Conservation (phyloP, 202 grass and related monocot species). For the Hordeum pubiflorum region DNA sequence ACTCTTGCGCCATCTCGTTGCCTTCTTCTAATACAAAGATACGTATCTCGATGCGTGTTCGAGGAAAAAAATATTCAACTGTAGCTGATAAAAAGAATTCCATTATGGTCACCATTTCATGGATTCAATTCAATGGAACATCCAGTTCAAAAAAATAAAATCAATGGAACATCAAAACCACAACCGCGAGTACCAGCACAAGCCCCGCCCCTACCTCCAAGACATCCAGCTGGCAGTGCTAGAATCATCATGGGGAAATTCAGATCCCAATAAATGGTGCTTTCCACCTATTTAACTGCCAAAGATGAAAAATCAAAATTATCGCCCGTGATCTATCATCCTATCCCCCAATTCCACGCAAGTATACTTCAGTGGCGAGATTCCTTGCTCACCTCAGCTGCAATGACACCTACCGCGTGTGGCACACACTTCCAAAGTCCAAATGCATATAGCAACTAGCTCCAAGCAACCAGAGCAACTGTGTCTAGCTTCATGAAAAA, state of each 20-base stretch:
- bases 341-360: background rate
- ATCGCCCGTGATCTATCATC: background rate
- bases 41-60: background rate
- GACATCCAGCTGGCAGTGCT: background rate
- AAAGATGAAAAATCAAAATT: background rate
- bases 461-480: background rate
- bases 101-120: background rate
- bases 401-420: background rate
- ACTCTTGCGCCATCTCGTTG: no score
- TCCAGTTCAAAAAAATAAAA: no score
- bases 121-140: background rate
- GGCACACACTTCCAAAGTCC: background rate
- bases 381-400: background rate
- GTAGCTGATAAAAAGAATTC: background rate
- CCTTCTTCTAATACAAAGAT: no score
- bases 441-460: background rate
- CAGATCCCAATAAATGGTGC: background rate
- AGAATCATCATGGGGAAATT: background rate
- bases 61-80: background rate
- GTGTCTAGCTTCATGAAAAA: background rate
- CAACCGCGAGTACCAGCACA: background rate
- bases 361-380: background rate
- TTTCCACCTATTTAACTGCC: background rate
- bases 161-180: background rate
- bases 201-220: background rate